A percentile compares a stretch with the other conserved stretches of the same genome.
Evolutionary conservation across 2,329 filamentous ascomycete species (phyloP).

Genomic region (Elsinoe necatrix): DNA sequence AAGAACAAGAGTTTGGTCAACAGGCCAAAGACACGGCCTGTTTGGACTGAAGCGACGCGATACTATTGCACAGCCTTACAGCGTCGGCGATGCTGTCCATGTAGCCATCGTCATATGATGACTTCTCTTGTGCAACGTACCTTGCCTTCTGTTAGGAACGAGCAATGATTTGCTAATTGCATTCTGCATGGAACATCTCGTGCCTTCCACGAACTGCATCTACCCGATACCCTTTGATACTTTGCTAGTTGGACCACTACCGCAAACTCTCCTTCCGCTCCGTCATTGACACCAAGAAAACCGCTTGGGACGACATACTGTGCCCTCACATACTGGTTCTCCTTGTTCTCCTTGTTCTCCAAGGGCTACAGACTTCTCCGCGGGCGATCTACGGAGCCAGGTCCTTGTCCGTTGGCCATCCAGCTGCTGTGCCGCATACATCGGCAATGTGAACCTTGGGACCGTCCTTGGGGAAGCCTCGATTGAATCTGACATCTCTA

Average conservation of each 20-base stretch:
- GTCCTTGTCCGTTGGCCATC: neutral
- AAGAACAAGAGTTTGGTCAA: neutral
- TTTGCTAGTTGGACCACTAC: neutral
- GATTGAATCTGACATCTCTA: neutral
- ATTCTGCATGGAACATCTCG: neutral
- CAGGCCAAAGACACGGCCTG: neutral
- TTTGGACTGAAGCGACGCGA: neutral
- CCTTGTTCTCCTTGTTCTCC: neutral
- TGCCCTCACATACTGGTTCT: neutral
- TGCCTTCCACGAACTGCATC: neutral
- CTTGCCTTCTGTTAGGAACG: too few relatives aligned
- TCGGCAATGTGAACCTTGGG: neutral
- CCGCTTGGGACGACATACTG: neutral
- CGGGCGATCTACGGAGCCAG: neutral
- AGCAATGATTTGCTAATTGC: neutral
- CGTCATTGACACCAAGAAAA: neutral
- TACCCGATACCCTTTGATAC: neutral
- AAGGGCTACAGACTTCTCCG: neutral
- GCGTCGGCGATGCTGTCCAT: neutral
- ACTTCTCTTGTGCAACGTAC: neutral
- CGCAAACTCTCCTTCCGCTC: slow-evolving; percentile 5
- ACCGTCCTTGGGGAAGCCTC: neutral
- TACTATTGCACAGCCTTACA: neutral
- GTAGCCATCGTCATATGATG: neutral
- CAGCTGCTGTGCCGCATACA: slow-evolving; percentile 10